phyloP scores from a whole-genome alignment of 768 basidiomycete genomes.

The Xanthoconium purpureum region DNA sequence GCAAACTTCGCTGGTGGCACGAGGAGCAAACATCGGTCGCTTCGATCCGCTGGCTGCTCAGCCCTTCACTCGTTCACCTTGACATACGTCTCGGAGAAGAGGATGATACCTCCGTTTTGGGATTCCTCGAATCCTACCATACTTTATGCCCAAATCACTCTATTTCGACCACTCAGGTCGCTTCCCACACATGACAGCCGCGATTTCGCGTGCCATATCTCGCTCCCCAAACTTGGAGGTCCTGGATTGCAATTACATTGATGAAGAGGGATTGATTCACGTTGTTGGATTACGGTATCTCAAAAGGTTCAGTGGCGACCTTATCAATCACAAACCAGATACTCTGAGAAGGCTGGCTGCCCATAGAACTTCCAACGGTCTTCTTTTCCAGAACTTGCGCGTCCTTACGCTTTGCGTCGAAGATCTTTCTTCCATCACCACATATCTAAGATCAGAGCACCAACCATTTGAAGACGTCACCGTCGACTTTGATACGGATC shows the following conservation, averaged over 20 bases:
- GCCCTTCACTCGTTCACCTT: slow-evolving; percentile 7
- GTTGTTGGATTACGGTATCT: background rate
- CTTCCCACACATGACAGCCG: background rate
- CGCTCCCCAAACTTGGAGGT: slow-evolving; percentile 1
- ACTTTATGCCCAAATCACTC: slow-evolving; percentile 7
- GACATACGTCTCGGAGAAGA: background rate
- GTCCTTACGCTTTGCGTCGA: background rate
- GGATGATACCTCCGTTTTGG: background rate
- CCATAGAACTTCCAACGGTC: background rate
- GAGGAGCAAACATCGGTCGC: background rate
- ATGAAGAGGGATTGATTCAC: slow-evolving; percentile 3
- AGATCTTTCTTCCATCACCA: slow-evolving; percentile 7
- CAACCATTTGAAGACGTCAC: slow-evolving; percentile 9
- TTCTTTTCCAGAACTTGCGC: slow-evolving; percentile 7
- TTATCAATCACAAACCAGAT: background rate
- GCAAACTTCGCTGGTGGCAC: background rate
- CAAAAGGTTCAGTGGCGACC: background rate
- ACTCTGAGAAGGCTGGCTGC: background rate
- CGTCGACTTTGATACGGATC: background rate
- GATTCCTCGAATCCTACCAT: slow-evolving; percentile 4
- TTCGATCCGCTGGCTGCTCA: slow-evolving; percentile 7
- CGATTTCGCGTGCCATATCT: slow-evolving; percentile 4
- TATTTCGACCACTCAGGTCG: background rate
- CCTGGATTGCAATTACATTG: background rate
- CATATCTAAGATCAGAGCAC: background rate